Evolutionary conservation across 352 stramenopile genomes (phyloP).

Genomic region (Phytophthora melonis): DNA sequence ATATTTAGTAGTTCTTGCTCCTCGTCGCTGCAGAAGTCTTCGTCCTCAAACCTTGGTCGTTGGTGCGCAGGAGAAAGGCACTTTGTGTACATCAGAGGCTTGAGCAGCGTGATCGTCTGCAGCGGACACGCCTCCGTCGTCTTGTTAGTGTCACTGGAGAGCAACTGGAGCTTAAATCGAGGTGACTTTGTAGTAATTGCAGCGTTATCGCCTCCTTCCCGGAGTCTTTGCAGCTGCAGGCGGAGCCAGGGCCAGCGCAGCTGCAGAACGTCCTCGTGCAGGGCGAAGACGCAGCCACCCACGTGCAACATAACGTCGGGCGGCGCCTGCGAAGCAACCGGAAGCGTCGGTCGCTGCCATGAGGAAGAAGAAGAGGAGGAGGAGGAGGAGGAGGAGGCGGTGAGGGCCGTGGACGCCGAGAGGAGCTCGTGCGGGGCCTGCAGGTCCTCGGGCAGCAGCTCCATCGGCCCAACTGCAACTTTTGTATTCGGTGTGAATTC

Average conservation of each 20-base stretch:
- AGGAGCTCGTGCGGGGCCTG: background rate
- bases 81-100: slow-evolving; percentile 27
- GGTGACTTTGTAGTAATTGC: background rate
- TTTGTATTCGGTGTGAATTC: background rate
- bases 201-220: background rate
- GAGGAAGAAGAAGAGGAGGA: background rate
- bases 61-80: slow-evolving; percentile 21
- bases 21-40: slow-evolving; percentile 14
- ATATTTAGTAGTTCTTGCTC: background rate
- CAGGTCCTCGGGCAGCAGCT: background rate
- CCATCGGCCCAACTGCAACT: slow-evolving; percentile 11
- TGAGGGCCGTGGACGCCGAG: slow-evolving; percentile 8
- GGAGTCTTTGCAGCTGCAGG: slow-evolving; percentile 35
- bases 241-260: slow-evolving; percentile 46
- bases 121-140: slow-evolving; percentile 14
- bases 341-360: slow-evolving; percentile 15
- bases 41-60: background rate
- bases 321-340: slow-evolving; percentile 12
- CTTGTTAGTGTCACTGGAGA: background rate
- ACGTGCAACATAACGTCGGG: slow-evolving; percentile 63
- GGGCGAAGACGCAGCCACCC: slow-evolving; percentile 52
- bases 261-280: slow-evolving; percentile 46
- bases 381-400: background rate
- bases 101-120: slow-evolving; percentile 30
- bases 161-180: slow-evolving; percentile 24